Conservation (phyloP, 2,329 filamentous ascomycete species). For the Didymella pinodella region DNA sequence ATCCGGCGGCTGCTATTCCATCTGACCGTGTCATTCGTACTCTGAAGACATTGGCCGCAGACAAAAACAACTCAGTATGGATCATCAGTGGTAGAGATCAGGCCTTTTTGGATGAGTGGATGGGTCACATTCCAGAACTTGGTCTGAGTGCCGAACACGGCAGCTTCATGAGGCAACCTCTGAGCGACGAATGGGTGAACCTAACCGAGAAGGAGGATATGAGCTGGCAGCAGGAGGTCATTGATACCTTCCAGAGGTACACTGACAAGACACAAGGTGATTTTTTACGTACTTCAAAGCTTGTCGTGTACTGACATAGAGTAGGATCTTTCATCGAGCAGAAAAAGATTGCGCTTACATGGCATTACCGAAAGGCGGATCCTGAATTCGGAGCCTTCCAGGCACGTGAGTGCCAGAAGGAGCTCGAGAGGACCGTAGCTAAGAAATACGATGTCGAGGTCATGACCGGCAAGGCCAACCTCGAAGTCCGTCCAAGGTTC, state of each 20-base stretch:
- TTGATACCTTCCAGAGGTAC: slow-evolving; percentile 85
- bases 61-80: slow-evolving; percentile 90
- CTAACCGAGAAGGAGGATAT: slow-evolving; percentile 87
- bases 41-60: slow-evolving; percentile 78
- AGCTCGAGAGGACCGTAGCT: slow-evolving; percentile 78
- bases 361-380: slow-evolving; percentile 94
- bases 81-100: slow-evolving; percentile 97
- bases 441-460: slow-evolving; percentile 91
- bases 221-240: slow-evolving; percentile 88
- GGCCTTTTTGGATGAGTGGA: slow-evolving; percentile 85
- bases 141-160: slow-evolving; percentile 98
- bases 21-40: slow-evolving; percentile 83
- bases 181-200: slow-evolving; percentile 82
- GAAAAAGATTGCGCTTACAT: slow-evolving; percentile 92
- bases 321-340: slow-evolving; percentile 88
- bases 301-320: slow-evolving; percentile 22
- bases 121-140: slow-evolving; percentile 87
- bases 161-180: slow-evolving; percentile 88
- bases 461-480: slow-evolving; percentile 95
- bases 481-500: slow-evolving; percentile 95
- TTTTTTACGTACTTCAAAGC: slow-evolving; percentile 34
- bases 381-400: slow-evolving; percentile 84
- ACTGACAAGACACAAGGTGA: slow-evolving; percentile 84
- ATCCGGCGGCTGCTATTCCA: slow-evolving; percentile 87
- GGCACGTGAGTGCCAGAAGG: slow-evolving; percentile 80